Evolutionary conservation across 805 yeast genomes (phyloP).

Genomic region (Saturnispora hagleri): DNA sequence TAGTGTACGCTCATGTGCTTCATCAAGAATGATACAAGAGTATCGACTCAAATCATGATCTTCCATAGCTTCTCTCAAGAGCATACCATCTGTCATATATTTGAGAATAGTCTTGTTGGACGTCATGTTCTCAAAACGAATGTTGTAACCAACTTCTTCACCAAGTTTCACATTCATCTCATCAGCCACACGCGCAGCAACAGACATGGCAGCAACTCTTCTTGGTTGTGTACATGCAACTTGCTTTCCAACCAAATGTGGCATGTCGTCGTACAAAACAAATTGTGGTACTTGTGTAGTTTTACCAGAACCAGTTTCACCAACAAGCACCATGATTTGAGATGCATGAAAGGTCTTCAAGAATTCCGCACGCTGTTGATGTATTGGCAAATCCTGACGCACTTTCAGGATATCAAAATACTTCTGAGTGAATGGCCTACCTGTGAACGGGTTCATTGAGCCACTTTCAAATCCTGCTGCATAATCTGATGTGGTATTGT

Average conservation of each 20-base stretch:
- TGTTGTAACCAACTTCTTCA: slow-evolving; percentile 89
- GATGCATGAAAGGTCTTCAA: slow-evolving; percentile 72
- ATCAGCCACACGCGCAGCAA: slow-evolving; percentile 93
- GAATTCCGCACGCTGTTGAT: slow-evolving; percentile 86
- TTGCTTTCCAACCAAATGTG: slow-evolving; percentile 72
- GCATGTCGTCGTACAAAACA: slow-evolving; percentile 85
- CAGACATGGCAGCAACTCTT: slow-evolving; percentile 98
- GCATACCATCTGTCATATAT: slow-evolving; percentile 99
- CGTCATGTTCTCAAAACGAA: slow-evolving; percentile 89
- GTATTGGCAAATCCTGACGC: slow-evolving; percentile 87
- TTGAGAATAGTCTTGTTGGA: slow-evolving; percentile 72
- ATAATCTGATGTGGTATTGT: slow-evolving; percentile 55
- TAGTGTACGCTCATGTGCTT: slow-evolving; percentile 95
- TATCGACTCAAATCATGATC: slow-evolving; percentile 76
- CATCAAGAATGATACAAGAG: slow-evolving; percentile 89
- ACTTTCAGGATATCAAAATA: slow-evolving; percentile 71
- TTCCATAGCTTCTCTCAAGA: slow-evolving; percentile 93
- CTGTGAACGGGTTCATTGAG: slow-evolving; percentile 71
- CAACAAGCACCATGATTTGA: slow-evolving; percentile 96
- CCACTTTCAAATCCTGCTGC: slow-evolving; percentile 54
- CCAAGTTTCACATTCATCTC: slow-evolving; percentile 94
- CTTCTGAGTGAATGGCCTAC: slow-evolving; percentile 46
- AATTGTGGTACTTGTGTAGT: slow-evolving; percentile 98
- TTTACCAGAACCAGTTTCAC: slow-evolving; percentile 99
- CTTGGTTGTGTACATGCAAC: slow-evolving; percentile 97